A percentile compares a stretch with the other conserved stretches of the same genome.
Conservation (phyloP, 2,329 filamentous ascomycete species). For the Fusarium transvaalense region DNA sequence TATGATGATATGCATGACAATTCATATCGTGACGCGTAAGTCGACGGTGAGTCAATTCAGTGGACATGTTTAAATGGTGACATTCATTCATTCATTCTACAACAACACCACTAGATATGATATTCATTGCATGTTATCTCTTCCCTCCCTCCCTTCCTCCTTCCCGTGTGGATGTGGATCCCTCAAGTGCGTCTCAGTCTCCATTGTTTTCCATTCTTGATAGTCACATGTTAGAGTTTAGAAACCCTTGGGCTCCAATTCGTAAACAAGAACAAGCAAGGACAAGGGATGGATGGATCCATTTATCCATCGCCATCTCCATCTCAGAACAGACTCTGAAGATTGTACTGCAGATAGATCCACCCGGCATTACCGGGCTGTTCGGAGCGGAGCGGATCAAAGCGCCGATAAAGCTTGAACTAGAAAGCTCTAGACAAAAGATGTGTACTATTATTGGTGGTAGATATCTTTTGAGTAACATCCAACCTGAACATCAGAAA, state of each 20-base stretch:
- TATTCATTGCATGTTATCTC: conserved; percentile 19
- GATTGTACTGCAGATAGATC: conserved; percentile 5
- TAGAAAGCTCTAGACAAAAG: conserved; percentile 33
- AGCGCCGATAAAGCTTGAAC: conserved; percentile 32
- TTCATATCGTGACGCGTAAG: conserved; percentile 37
- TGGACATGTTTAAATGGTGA: neutral
- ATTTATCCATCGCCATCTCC: conserved; percentile 2
- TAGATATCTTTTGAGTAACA: neutral
- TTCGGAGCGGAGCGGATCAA: conserved; percentile 32
- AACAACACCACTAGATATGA: neutral
- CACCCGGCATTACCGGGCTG: conserved; percentile 33
- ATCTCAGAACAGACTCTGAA: neutral
- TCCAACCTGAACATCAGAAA: neutral
- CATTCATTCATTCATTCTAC: conserved; percentile 11
- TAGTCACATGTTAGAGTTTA: conserved; percentile 37
- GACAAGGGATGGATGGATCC: conserved; percentile 5
- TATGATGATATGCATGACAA: neutral
- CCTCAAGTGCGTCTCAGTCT: conserved; percentile 18
- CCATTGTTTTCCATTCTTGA: conserved; percentile 16
- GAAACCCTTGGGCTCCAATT: conserved; percentile 31
- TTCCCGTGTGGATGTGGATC: too few relatives aligned
- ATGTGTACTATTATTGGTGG: neutral
- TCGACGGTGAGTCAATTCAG: conserved; percentile 11
- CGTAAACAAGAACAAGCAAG: neutral
- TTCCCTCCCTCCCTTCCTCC: too few relatives aligned